Conservation (phyloP, 306 rosid genomes). For the Lathyrus sativus region DNA sequence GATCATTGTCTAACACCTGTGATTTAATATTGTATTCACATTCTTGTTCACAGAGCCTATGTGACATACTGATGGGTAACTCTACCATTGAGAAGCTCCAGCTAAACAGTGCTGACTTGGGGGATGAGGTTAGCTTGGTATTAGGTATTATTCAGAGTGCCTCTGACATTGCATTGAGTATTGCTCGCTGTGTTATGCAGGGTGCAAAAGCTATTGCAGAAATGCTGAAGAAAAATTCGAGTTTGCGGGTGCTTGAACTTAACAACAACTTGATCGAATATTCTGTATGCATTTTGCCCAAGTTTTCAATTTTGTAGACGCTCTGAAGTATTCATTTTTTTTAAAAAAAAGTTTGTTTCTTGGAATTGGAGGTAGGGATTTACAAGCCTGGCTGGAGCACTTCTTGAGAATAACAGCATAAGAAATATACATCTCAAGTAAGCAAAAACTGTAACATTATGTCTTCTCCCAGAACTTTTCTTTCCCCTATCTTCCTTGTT, state of each 20-base stretch:
- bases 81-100: slow-evolving; percentile 79
- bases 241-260: slow-evolving; percentile 77
- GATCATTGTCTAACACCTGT: slow-evolving; percentile 23
- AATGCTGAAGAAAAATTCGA: slow-evolving; percentile 84
- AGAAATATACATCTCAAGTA: slow-evolving; percentile 84
- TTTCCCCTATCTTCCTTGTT: not conserved
- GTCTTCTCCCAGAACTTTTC: slow-evolving; percentile 8
- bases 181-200: slow-evolving; percentile 49
- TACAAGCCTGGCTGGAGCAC: slow-evolving; percentile 92
- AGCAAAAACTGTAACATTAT: slow-evolving; percentile 41
- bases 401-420: slow-evolving; percentile 74
- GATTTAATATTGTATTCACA: slow-evolving; percentile 30
- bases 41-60: slow-evolving; percentile 57
- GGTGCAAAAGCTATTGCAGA: slow-evolving; percentile 93
- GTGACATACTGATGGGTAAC: slow-evolving; percentile 74
- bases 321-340: slow-evolving; percentile 35
- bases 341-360: slow-evolving; percentile 32
- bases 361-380: slow-evolving; percentile 89
- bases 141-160: slow-evolving; percentile 19
- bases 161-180: slow-evolving; percentile 35
- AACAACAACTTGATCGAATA: slow-evolving; percentile 93
- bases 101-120: slow-evolving; percentile 87
- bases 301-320: slow-evolving; percentile 18
- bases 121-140: slow-evolving; percentile 85
- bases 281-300: slow-evolving; percentile 67